Percentiles rank a stretch among this genome's conserved stretches.
phyloP scores from a whole-genome alignment of 2,329 filamentous ascomycete species.

The Exophiala xenobiotica region DNA sequence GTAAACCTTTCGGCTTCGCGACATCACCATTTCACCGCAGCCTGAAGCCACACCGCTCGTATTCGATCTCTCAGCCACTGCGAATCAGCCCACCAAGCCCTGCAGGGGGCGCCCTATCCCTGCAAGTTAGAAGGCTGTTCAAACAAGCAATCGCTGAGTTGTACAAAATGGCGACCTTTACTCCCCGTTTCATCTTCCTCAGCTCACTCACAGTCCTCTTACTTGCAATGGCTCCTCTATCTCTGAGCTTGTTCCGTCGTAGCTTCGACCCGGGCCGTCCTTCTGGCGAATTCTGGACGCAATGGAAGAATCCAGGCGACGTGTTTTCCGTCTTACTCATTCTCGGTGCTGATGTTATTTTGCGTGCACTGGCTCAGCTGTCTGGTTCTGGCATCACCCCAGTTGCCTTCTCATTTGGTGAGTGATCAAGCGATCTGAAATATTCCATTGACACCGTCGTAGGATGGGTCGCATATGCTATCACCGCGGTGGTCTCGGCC shows the following conservation, averaged over 20 bases:
- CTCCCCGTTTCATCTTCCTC: not conserved
- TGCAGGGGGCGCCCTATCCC: too few species aligned
- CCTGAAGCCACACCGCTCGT: too few species aligned
- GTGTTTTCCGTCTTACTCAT: constrained; percentile 36
- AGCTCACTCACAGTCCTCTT: too few species aligned
- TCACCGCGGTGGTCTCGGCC: constrained; percentile 32
- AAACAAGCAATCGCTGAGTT: too few species aligned
- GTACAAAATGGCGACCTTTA: not conserved
- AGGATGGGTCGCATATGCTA: constrained; percentile 40
- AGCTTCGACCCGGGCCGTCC: not conserved
- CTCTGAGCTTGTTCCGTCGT: not conserved
- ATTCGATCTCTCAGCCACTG: too few species aligned
- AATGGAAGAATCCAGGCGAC: constrained; percentile 17
- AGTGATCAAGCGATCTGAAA: not conserved
- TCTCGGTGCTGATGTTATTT: constrained; percentile 39
- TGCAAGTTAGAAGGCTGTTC: too few species aligned
- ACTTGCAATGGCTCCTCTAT: not conserved
- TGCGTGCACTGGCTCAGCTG: constrained; percentile 37
- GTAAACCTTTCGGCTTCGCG: too few species aligned
- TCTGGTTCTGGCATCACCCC: constrained; percentile 30
- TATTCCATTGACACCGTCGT: not conserved
- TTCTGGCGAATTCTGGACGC: not conserved
- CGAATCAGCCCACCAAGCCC: too few species aligned
- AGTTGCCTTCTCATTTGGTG: constrained; percentile 39
- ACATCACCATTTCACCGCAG: too few species aligned